A percentile compares a stretch with the other conserved stretches of the same genome.
Evolutionary conservation across 768 basidiomycete species (phyloP).

Genomic region (Mycena filopes): DNA sequence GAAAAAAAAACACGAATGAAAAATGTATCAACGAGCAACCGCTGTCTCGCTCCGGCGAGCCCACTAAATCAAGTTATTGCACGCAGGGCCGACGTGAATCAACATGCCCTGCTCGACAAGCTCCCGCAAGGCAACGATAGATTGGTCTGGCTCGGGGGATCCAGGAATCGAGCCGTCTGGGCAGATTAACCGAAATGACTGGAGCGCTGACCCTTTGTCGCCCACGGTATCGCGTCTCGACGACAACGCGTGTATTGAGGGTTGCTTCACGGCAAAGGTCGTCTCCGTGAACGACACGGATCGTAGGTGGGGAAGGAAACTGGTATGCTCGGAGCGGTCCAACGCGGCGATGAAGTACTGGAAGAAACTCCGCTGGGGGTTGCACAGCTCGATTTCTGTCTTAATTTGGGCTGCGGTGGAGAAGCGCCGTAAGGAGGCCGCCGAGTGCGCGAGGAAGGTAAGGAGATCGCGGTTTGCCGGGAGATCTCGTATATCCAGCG

Average conservation of each 20-base stretch:
- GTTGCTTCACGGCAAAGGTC: background rate
- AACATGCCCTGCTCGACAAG: too few relatives aligned
- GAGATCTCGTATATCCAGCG: too few relatives aligned
- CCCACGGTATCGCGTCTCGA: background rate
- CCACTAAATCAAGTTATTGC: too few relatives aligned
- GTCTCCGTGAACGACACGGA: background rate
- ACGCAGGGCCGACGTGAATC: too few relatives aligned
- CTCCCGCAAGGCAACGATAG: too few relatives aligned
- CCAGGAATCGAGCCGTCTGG: too few relatives aligned
- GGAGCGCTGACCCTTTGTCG: background rate
- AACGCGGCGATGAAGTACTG: background rate
- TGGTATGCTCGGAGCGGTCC: background rate
- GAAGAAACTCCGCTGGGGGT: background rate
- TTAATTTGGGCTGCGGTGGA: background rate
- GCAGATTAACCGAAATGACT: background rate
- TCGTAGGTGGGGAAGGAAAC: conserved; percentile 2
- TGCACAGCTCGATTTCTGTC: background rate
- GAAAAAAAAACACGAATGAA: too few relatives aligned
- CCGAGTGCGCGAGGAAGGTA: conserved; percentile 2
- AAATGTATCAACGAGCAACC: too few relatives aligned
- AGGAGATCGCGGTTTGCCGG: background rate
- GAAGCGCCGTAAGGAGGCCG: conserved; percentile 1
- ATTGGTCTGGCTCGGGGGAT: too few relatives aligned
- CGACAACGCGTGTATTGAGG: background rate
- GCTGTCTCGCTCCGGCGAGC: too few relatives aligned